Evolutionary conservation across 257 asterid genomes (phyloP).

Genomic region (Petunia secreta): DNA sequence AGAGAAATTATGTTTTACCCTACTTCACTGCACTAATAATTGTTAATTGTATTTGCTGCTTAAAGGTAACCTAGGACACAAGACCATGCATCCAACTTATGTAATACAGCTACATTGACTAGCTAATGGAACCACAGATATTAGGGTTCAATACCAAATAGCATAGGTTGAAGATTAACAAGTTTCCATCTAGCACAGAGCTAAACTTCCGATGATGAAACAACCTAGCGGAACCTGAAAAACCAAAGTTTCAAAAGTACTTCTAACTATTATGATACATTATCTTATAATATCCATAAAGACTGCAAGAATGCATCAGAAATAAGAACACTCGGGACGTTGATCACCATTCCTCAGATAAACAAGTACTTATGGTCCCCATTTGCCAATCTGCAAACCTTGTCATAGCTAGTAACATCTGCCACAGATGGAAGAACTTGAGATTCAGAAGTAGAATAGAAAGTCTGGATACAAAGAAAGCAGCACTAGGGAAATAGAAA

Average conservation of each 20-base stretch:
- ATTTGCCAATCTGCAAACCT: slow-evolving; percentile 70
- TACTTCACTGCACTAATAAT: too few relatives aligned
- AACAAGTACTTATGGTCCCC: slow-evolving; percentile 74
- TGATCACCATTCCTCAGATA: slow-evolving; percentile 37
- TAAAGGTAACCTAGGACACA: background rate
- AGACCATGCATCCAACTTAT: background rate
- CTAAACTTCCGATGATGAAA: slow-evolving; percentile 13
- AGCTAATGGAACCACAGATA: background rate
- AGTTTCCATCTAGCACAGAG: background rate
- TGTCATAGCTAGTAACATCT: slow-evolving; percentile 63
- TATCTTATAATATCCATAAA: too few relatives aligned
- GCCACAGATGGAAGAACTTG: slow-evolving; percentile 31
- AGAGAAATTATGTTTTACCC: too few relatives aligned
- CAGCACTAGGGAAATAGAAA: background rate
- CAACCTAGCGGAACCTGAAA: background rate
- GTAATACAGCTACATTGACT: background rate
- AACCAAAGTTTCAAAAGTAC: background rate
- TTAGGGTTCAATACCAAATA: slow-evolving; percentile 2
- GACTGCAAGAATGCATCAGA: slow-evolving; percentile 1
- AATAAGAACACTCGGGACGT: background rate
- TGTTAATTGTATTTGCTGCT: too few relatives aligned
- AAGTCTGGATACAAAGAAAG: background rate
- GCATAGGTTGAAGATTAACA: background rate
- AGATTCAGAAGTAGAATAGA: background rate
- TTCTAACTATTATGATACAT: background rate